These are phyloP conservation scores for Salix udensis DNA, from an alignment of 345 rosid genomes.

Conservation along the genomic window DNA sequence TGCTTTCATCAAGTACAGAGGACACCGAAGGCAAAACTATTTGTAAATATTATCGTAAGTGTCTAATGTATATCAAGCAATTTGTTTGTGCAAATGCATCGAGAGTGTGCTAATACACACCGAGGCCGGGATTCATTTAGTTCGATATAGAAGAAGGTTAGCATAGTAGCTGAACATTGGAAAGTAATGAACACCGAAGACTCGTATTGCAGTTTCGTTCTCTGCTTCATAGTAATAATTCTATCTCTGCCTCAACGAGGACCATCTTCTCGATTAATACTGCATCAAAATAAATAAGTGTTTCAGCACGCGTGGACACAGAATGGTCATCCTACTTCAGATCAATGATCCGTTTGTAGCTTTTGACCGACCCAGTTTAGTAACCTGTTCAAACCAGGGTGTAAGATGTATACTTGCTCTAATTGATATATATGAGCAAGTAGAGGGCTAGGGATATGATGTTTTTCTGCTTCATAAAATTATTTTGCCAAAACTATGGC, in stretches of 20 bases:
- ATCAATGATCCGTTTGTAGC: neutral
- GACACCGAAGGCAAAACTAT: neutral
- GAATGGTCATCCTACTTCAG: neutral
- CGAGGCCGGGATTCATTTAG: too few species aligned
- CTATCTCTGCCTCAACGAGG: too few species aligned
- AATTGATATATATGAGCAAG: neutral
- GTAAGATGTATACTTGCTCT: neutral
- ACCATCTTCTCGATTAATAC: too few species aligned
- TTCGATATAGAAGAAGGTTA: too few species aligned
- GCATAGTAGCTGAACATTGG: too few species aligned
- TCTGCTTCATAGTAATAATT: too few species aligned
- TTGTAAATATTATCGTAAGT: neutral
- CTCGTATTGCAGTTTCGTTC: too few species aligned
- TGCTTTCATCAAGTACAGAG: conserved; percentile 34
- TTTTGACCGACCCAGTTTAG: neutral
- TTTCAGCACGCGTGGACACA: too few species aligned
- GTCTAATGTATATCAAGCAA: neutral
- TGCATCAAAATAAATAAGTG: too few species aligned
- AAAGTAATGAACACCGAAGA: too few species aligned
- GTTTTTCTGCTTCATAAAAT: neutral
- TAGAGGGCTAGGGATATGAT: neutral
- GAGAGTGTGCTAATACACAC: too few species aligned
- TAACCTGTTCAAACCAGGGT: neutral
- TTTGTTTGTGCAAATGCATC: neutral
- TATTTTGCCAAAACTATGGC: conserved; percentile 40